These are phyloP conservation scores for Fusarium illudens DNA, from an alignment of 2,329 filamentous ascomycete genomes.

Conservation along the genomic window DNA sequence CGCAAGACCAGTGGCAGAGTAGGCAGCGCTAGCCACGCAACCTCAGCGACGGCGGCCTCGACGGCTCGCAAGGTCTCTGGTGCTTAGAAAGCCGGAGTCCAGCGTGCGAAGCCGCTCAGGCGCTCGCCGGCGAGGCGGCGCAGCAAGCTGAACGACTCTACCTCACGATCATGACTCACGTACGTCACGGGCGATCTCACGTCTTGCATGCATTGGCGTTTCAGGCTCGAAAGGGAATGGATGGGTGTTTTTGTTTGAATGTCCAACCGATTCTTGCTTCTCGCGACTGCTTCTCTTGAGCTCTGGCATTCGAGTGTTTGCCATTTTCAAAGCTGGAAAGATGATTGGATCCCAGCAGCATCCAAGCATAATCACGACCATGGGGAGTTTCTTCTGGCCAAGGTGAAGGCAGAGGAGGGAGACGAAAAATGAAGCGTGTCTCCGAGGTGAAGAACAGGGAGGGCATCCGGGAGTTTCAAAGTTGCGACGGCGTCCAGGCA, in stretches of 20 bases:
- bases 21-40: constrained; percentile 62
- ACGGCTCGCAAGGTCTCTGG: constrained; percentile 64
- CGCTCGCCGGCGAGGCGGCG: constrained; percentile 24
- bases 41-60: constrained; percentile 53
- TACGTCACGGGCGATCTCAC: constrained; percentile 52
- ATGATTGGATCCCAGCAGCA: constrained; percentile 19
- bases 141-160: constrained; percentile 35
- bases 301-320: constrained; percentile 20
- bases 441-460: constrained; percentile 16
- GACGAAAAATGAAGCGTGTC: constrained; percentile 21
- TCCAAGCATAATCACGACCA: constrained; percentile 28
- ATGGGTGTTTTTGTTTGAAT: constrained; percentile 37
- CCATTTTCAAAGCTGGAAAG: constrained; percentile 22
- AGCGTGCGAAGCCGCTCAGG: constrained; percentile 33
- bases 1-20: constrained; percentile 73
- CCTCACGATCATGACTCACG: constrained; percentile 55
- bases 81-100: constrained; percentile 43
- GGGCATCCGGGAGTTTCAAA: constrained; percentile 27
- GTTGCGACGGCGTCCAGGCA: constrained; percentile 39
- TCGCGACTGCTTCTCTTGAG: constrained; percentile 27
- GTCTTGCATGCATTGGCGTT: constrained; percentile 57
- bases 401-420: constrained; percentile 7
- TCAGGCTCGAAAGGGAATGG: constrained; percentile 34
- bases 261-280: constrained; percentile 32
- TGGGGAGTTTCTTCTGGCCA: constrained; percentile 22